These are phyloP conservation scores for Bertia moriformis DNA, from an alignment of 2,329 filamentous ascomycete species.

Conservation along the genomic window DNA sequence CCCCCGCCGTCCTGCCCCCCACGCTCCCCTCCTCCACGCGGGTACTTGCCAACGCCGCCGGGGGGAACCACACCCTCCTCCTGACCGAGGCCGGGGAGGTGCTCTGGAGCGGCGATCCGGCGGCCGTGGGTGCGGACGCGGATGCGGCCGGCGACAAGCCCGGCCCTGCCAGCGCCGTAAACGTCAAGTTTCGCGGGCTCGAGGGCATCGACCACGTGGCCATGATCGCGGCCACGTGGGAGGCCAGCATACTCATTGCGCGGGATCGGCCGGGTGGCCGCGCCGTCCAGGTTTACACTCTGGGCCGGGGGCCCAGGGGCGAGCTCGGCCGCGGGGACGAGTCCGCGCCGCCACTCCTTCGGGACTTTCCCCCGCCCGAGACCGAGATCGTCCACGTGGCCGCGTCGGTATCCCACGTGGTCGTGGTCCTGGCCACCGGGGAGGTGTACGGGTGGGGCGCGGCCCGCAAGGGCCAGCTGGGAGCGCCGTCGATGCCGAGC, in stretches of 20 bases:
- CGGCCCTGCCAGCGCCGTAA: constrained; percentile 2
- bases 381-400: constrained; percentile 48
- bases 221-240: constrained; percentile 63
- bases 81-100: constrained; percentile 43
- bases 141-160: constrained; percentile 2
- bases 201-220: constrained; percentile 12
- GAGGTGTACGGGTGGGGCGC: constrained; percentile 80
- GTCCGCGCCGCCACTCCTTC: constrained; percentile 31
- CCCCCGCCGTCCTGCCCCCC: constrained; percentile 40
- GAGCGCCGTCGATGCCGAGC: constrained; percentile 34
- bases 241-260: constrained; percentile 49
- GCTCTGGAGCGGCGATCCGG: constrained; percentile 49
- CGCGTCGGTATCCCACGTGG: constrained; percentile 65
- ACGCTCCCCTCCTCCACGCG: constrained; percentile 16
- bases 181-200: constrained; percentile 10
- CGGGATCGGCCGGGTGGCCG: constrained; percentile 25
- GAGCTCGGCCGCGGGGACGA: constrained; percentile 53
- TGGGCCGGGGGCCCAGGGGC: constrained; percentile 55
- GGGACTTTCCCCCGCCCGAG: constrained; percentile 47
- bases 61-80: constrained; percentile 78
- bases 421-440: constrained; percentile 61
- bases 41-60: constrained; percentile 32
- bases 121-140: constrained; percentile 4
- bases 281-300: constrained; percentile 38
- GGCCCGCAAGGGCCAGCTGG: constrained; percentile 72